A percentile compares a stretch with the other conserved stretches of the same genome.
Conservation (phyloP, 108 stramenopile species). For the Cyclotella atomus region DNA sequence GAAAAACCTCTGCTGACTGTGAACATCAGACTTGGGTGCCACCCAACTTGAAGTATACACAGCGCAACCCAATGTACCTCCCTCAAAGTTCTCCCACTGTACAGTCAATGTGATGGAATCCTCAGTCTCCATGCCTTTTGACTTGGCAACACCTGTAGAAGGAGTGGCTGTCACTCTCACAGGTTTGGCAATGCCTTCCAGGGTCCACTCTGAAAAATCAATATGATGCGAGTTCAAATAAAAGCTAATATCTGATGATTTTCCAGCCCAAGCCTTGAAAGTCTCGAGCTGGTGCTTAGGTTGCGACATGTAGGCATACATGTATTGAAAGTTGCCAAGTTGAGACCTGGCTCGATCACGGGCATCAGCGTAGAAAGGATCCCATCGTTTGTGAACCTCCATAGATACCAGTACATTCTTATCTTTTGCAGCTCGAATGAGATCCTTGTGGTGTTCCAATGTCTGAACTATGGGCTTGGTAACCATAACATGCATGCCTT, state of each 20-base stretch:
- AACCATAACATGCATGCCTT: constrained; percentile 97
- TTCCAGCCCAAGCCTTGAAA: constrained; percentile 99
- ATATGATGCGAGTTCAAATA: constrained; percentile 99
- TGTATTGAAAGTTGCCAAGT: constrained; percentile 95
- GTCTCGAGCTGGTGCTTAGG: constrained; percentile 99
- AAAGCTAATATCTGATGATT: constrained; percentile 96
- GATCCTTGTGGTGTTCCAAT: constrained; percentile 80
- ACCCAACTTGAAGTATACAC: constrained; percentile 98
- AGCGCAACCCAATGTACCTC: constrained; percentile 85
- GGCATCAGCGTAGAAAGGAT: constrained; percentile 99
- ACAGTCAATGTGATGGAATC: constrained; percentile 99
- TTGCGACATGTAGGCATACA: constrained; percentile 99
- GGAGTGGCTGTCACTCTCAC: constrained; percentile 92
- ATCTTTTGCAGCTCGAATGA: constrained; percentile 84
- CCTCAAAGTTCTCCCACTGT: constrained; percentile 92
- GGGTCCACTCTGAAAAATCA: constrained; percentile 98
- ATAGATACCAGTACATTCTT: constrained; percentile 90
- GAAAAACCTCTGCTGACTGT: constrained; percentile 99
- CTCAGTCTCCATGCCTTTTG: constrained; percentile 89
- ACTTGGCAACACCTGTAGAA: constrained; percentile 93
- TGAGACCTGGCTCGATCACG: constrained; percentile 85
- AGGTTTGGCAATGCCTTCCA: constrained; percentile 87
- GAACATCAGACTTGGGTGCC: constrained; percentile 96
- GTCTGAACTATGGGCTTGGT: constrained; percentile 99
- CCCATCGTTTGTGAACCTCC: constrained; percentile 98